Conservation (phyloP, 805 yeast genomes). For the Saccharomycopsis guyanensis region DNA sequence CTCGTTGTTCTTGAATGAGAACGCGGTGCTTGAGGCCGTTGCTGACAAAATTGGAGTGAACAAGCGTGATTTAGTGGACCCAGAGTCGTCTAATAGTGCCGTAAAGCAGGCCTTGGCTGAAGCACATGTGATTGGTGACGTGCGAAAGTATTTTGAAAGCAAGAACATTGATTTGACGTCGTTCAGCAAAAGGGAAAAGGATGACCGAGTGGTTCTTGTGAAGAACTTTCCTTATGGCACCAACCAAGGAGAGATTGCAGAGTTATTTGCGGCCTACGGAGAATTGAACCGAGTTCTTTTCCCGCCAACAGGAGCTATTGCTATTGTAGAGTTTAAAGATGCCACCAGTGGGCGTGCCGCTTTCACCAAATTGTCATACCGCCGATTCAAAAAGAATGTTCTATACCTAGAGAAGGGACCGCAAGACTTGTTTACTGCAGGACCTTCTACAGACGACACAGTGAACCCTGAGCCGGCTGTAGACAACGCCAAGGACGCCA, state of each 20-base stretch:
- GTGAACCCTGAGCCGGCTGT: slow-evolving; percentile 10
- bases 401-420: slow-evolving; percentile 94
- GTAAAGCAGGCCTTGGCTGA: slow-evolving; percentile 97
- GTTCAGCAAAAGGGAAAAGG: slow-evolving; percentile 61
- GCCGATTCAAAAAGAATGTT: slow-evolving; percentile 81
- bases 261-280: slow-evolving; percentile 74
- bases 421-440: slow-evolving; percentile 61
- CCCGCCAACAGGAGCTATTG: slow-evolving; percentile 97
- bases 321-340: slow-evolving; percentile 84
- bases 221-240: slow-evolving; percentile 92
- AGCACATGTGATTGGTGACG: slow-evolving; percentile 89
- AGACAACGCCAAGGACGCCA: slow-evolving; percentile 34
- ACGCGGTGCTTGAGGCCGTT: slow-evolving; percentile 86
- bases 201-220: slow-evolving; percentile 72
- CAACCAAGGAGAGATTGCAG: slow-evolving; percentile 69
- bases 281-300: slow-evolving; percentile 70
- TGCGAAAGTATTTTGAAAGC: slow-evolving; percentile 75
- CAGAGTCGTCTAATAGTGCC: slow-evolving; percentile 79
- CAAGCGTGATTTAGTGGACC: slow-evolving; percentile 80
- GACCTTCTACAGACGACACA: slow-evolving; percentile 36
- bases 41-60: slow-evolving; percentile 77
- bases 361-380: slow-evolving; percentile 77
- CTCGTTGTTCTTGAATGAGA: slow-evolving; percentile 81
- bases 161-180: slow-evolving; percentile 78
- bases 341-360: slow-evolving; percentile 82